These are phyloP conservation scores for Globisporangium solare DNA, from an alignment of 352 stramenopile genomes.

Conservation along the genomic window DNA sequence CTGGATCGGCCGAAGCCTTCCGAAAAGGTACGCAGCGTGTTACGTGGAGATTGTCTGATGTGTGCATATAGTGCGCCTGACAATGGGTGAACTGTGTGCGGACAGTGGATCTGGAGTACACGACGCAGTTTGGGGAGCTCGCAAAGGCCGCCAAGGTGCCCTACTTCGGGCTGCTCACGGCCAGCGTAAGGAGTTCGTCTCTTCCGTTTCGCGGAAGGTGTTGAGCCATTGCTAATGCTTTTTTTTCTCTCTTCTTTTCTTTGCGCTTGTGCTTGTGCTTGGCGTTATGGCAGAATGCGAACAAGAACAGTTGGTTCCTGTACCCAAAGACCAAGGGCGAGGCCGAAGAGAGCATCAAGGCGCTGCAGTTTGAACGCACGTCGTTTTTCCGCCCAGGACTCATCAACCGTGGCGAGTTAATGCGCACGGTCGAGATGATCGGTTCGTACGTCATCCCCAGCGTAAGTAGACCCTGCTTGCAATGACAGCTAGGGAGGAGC, in stretches of 20 bases:
- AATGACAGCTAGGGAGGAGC: not conserved
- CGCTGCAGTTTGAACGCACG: constrained; percentile 44
- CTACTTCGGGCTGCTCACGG: constrained; percentile 68
- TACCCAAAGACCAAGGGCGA: constrained; percentile 78
- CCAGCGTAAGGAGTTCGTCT: constrained; percentile 23
- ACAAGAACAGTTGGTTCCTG: constrained; percentile 76
- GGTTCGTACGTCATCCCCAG: constrained; percentile 40
- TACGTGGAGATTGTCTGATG: not conserved
- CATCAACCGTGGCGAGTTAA: constrained; percentile 50
- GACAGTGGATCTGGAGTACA: constrained; percentile 72
- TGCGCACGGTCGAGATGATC: constrained; percentile 50
- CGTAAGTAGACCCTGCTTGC: constrained; percentile 25
- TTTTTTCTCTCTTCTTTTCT: no score
- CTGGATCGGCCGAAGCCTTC: constrained; percentile 61
- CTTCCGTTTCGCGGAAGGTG: not conserved
- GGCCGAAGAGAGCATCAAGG: constrained; percentile 58
- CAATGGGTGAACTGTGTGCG: not conserved
- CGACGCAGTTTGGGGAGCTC: constrained; percentile 46
- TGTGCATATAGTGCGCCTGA: not conserved
- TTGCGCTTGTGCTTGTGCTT: not conserved
- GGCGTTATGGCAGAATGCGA: constrained; percentile 24
- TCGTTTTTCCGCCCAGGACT: constrained; percentile 59
- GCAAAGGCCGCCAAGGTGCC: constrained; percentile 35
- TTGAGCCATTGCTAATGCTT: not conserved
- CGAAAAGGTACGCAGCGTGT: constrained; percentile 39